phyloP scores from a whole-genome alignment of 1,139 yeast species.

The Taiozyma sp. region DNA sequence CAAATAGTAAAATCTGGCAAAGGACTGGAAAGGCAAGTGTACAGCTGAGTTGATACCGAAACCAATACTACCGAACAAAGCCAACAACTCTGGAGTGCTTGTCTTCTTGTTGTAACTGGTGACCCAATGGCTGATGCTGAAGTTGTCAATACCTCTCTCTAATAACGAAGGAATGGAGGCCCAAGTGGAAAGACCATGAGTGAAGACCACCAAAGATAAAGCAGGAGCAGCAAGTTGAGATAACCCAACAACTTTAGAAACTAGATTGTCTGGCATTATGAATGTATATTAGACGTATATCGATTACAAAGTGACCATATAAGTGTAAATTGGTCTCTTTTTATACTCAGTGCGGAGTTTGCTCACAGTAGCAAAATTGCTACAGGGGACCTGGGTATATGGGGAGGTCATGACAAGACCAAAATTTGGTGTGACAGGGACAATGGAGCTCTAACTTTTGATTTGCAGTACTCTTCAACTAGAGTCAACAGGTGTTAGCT shows the following conservation, averaged over 20 bases:
- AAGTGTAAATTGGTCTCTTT: not conserved
- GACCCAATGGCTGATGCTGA: conserved; percentile 13
- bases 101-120: conserved; percentile 6
- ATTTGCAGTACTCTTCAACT: too few species aligned
- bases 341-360: not conserved
- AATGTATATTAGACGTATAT: too few species aligned
- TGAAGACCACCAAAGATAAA: conserved; percentile 10
- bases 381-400: not conserved
- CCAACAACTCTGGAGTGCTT: conserved; percentile 8
- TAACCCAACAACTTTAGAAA: conserved; percentile 12
- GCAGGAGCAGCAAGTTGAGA: conserved; percentile 17
- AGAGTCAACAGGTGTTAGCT: too few species aligned
- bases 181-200: conserved; percentile 13
- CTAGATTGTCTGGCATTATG: conserved; percentile 1
- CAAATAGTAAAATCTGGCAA: conserved; percentile 16
- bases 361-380: not conserved
- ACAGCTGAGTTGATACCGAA: conserved; percentile 12
- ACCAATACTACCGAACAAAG: conserved; percentile 9
- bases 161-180: conserved; percentile 14
- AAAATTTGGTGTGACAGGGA: not conserved
- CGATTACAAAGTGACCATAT: not conserved
- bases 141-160: conserved; percentile 9
- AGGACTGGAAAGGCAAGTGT: conserved; percentile 11
- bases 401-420: not conserved
- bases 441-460: not conserved